Evolutionary conservation across 2,329 filamentous ascomycete species (phyloP).

Genomic region (Fusarium subtropicale): DNA sequence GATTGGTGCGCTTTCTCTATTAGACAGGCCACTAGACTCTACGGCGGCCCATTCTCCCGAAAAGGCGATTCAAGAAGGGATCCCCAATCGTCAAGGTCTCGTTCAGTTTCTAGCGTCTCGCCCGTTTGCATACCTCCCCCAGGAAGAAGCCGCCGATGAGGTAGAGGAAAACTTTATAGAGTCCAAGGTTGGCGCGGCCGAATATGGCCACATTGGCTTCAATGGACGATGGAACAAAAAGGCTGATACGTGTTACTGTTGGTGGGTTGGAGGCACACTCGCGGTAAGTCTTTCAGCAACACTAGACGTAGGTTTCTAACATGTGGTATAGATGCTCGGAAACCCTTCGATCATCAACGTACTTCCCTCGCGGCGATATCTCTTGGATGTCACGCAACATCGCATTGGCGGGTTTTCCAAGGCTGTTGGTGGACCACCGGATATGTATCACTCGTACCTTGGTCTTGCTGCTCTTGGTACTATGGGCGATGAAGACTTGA

Average conservation of each 20-base stretch:
- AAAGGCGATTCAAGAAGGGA: slow-evolving; percentile 52
- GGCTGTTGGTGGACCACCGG: slow-evolving; percentile 73
- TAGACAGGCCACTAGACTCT: slow-evolving; percentile 69
- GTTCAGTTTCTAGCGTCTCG: slow-evolving; percentile 71
- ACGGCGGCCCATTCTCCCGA: slow-evolving; percentile 24
- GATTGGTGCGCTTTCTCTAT: slow-evolving; percentile 78
- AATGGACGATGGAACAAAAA: slow-evolving; percentile 93
- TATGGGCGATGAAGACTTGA: slow-evolving; percentile 76
- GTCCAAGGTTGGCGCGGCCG: slow-evolving; percentile 50
- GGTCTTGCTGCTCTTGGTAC: slow-evolving; percentile 84
- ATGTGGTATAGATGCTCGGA: slow-evolving; percentile 65
- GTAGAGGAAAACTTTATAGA: slow-evolving; percentile 56
- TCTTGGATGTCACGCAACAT: slow-evolving; percentile 89
- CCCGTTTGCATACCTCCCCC: slow-evolving; percentile 70
- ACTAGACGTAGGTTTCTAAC: not conserved
- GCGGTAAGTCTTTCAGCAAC: slow-evolving; percentile 48
- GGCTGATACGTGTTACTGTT: slow-evolving; percentile 95
- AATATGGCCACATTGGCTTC: slow-evolving; percentile 73
- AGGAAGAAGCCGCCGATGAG: slow-evolving; percentile 60
- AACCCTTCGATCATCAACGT: slow-evolving; percentile 68
- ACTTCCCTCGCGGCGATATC: slow-evolving; percentile 75
- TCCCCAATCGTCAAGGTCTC: slow-evolving; percentile 50
- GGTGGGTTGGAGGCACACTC: slow-evolving; percentile 83
- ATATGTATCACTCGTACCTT: slow-evolving; percentile 90
- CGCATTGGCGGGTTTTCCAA: slow-evolving; percentile 86